Base-by-base conservation (phyloP, 495 filamentous ascomycete species). In the Tetracladium marchalianum region DNA sequence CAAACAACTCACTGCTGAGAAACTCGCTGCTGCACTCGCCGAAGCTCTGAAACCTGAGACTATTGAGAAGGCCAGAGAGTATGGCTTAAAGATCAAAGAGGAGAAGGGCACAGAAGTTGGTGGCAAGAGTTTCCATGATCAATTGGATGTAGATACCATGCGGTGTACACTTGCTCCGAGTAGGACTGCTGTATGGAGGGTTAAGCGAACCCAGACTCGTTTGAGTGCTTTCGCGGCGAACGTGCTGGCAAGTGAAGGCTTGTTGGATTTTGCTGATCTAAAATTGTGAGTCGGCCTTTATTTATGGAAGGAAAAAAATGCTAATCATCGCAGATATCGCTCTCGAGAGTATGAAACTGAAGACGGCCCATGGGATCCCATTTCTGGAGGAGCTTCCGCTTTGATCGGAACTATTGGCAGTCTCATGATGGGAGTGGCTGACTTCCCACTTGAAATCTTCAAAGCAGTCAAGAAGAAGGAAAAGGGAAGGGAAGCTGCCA, bases 341-440 rank as follows among this genome's bases (percentile, higher is more conserved):
- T 56, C 79, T 2, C 66, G 69, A 43, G 81, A 88, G 54, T 82
- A 87, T 54, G 76, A 81, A 49, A 85, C 82, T 1, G 77, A 83
- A 40, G 77, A 84, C 33, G 73, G 87, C 43, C 80, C 85, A 2
- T 76, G 73, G 53, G 80, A 87, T 47, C 85, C 85, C 0, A 72
- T 90, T 13, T 77, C 81, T 7, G 85, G 84, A 11, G 76, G 75
- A 27, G 78, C 85, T 1, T 77, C 80, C 13, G 84, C 87, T 0
- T 61, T 95, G 2, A 66, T 90, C 11, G 87, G 87, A 5, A 85
- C 87, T 7, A 67, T 87, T 32, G 71, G 78, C 12, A 81, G 71
- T 47, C 75, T 97, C 40, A 72, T 83, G 56, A 85, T 90, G 72
- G 88, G 87, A 0, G 66, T 90, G 27, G 85, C 84, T 4, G 87